Evolutionary conservation across 148 eudicot species (phyloP), one percentile per base, ranked within the genome.

Genomic region (Cornus controversa): DNA sequence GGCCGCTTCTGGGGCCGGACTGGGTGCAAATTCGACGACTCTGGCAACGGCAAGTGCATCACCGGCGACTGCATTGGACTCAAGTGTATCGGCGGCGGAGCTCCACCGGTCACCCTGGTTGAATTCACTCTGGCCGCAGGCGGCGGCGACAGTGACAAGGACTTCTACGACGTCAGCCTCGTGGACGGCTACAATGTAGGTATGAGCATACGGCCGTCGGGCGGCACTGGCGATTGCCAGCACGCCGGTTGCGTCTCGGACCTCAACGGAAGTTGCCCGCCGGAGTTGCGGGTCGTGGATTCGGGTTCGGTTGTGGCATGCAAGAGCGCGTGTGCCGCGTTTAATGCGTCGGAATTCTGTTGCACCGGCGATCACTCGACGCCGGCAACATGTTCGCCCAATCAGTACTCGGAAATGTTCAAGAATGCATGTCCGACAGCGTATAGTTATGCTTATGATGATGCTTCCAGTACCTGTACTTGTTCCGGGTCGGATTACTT

Each of bases 1-100:
- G 99, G 99, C 63, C 85, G 97, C 10, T 90, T 95, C 82, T 95
- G 98, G 98, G 97, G 83, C n/a, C 71, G 98, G 20, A 95, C 98
- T 6, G 93, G 91, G n/a, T 93, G 99, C 88, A 84, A 66, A 71
- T 91, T 95, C 74, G 89, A 87, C 77, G 77, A 8, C n/a, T 18
- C 81, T 6, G 86, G 91, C 4, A 70, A 74, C 10, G 87, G 34
- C 34, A 31, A 31, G 2, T 31, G 34, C 34, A 31, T 5, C 34
- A 31, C 34, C 34, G 34, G 34, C 34, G 34, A 31, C 34, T 31
- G 34, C 34, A 31, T 2, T 31, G 34, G 4, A 31, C 34, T 31
- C 34, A 3, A 1, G 34, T 31, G 34, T 5, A 31, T 5, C 34
- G 34, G 34, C 34, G 34, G 34, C 4, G 34, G 34, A 0, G 34